phyloP scores from a whole-genome alignment of 2,329 filamentous ascomycete species.

The Talaromyces funiculosus region DNA sequence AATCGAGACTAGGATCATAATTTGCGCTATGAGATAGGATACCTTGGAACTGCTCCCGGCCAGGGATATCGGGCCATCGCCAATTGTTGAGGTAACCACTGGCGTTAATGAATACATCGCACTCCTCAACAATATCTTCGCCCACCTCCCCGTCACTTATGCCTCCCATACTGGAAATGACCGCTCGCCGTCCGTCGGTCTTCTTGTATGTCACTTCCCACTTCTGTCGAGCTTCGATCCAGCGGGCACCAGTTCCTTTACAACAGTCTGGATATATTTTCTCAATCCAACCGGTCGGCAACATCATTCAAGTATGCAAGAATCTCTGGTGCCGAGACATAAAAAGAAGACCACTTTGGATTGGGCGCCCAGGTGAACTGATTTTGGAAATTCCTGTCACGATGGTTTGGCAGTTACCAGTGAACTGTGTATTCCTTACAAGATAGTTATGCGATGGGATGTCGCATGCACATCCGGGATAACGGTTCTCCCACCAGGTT shows the following conservation, averaged over 20 bases:
- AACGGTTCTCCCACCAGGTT: slow-evolving; percentile 14
- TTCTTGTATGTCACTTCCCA: slow-evolving; percentile 24
- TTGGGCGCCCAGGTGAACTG: slow-evolving; percentile 4
- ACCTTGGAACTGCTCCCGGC: no score
- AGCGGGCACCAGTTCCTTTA: slow-evolving; percentile 22
- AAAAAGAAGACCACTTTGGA: neutral
- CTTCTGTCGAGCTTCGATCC: slow-evolving; percentile 23
- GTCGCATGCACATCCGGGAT: slow-evolving; percentile 9
- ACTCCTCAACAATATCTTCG: no score
- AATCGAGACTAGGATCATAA: no score
- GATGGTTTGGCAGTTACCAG: no score
- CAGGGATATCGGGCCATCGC: no score
- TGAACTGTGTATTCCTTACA: no score
- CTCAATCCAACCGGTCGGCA: slow-evolving; percentile 21
- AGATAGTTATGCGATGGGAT: slow-evolving; percentile 1
- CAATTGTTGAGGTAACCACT: slow-evolving; percentile 26
- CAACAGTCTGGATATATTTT: slow-evolving; percentile 24
- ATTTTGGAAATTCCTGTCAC: no score
- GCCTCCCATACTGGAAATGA: slow-evolving; percentile 18
- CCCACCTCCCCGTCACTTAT: slow-evolving; percentile 3
- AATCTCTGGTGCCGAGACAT: slow-evolving; percentile 20
- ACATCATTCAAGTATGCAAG: slow-evolving; percentile 23
- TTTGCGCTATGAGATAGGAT: no score
- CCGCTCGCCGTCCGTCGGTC: neutral
- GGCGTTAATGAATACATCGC: slow-evolving; percentile 19